These are phyloP conservation scores for Vitis rupestris DNA, from an alignment of 164 flowering plant species.

Conservation along the genomic window DNA sequence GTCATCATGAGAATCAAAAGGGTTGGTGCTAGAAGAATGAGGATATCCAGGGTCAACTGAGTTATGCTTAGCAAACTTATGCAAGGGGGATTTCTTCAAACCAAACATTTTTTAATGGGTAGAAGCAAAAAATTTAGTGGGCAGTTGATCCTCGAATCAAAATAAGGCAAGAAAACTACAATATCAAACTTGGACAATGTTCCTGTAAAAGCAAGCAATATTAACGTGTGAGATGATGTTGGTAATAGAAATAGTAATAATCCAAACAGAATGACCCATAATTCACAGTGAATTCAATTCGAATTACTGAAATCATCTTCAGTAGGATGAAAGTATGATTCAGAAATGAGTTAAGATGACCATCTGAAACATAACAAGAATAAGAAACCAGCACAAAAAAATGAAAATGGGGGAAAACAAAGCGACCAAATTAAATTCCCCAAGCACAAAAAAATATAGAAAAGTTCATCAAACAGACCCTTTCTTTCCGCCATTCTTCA, in stretches of 20 bases:
- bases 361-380: background rate
- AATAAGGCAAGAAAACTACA: background rate
- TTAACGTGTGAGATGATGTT: background rate
- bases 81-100: constrained; percentile 45
- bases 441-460: background rate
- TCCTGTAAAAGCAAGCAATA: constrained; percentile 9
- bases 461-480: background rate
- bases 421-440: background rate
- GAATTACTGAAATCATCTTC: too few species aligned
- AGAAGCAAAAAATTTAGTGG: background rate
- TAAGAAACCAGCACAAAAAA: background rate
- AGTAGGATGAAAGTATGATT: too few species aligned
- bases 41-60: constrained; percentile 37
- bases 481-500: too few species aligned
- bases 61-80: constrained; percentile 38
- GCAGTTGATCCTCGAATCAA: background rate
- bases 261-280: background rate
- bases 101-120: constrained; percentile 36
- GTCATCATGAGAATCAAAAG: constrained; percentile 57
- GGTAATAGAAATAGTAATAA: background rate
- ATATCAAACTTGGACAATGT: background rate
- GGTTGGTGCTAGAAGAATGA: constrained; percentile 42
- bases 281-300: background rate
- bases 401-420: background rate
- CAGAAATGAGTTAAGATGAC: too few species aligned